A percentile compares a stretch with the other conserved stretches of the same genome.
These are phyloP conservation scores for Plantago elongata DNA, from an alignment of 257 asterid genomes.

Conservation along the genomic window DNA sequence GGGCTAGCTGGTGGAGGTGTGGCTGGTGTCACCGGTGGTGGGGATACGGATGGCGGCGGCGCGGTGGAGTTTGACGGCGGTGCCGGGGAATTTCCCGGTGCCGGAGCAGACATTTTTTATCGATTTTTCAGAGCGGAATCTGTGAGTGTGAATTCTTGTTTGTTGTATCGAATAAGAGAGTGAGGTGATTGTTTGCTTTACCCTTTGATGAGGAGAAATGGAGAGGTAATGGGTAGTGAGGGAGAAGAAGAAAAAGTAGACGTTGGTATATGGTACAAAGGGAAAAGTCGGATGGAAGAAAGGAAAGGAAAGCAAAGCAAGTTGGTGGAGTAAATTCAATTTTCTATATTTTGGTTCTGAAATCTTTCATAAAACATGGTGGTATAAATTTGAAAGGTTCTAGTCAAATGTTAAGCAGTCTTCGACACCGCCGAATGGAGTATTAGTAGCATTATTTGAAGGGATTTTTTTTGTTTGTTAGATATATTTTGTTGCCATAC, in stretches of 20 bases:
- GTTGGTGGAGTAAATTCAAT: neutral
- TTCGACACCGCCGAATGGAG: neutral
- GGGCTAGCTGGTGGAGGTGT: constrained; percentile 41
- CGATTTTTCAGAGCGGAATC: neutral
- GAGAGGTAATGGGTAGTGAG: too few relatives aligned
- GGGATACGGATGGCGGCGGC: constrained; percentile 32
- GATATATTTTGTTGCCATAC: too few relatives aligned
- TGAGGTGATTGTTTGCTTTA: neutral
- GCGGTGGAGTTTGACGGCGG: constrained; percentile 37
- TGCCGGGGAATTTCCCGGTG: constrained; percentile 51
- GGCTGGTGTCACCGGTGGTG: constrained; percentile 10
- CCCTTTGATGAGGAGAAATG: too few relatives aligned
- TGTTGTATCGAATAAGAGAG: neutral
- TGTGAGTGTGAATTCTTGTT: neutral
- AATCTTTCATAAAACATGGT: too few relatives aligned
- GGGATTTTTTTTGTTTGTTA: neutral
- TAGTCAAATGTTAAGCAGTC: too few relatives aligned
- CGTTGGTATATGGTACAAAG: constrained; percentile 13
- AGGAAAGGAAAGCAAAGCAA: too few relatives aligned
- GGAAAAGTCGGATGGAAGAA: neutral
- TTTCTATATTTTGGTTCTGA: too few relatives aligned
- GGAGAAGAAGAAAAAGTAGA: constrained; percentile 8
- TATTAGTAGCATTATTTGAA: neutral
- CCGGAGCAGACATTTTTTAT: constrained; percentile 37
- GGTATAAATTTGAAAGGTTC: neutral